phyloP scores from a whole-genome alignment of 1,284 basidiomycete genomes.

The Fomitopsis pinicola region DNA sequence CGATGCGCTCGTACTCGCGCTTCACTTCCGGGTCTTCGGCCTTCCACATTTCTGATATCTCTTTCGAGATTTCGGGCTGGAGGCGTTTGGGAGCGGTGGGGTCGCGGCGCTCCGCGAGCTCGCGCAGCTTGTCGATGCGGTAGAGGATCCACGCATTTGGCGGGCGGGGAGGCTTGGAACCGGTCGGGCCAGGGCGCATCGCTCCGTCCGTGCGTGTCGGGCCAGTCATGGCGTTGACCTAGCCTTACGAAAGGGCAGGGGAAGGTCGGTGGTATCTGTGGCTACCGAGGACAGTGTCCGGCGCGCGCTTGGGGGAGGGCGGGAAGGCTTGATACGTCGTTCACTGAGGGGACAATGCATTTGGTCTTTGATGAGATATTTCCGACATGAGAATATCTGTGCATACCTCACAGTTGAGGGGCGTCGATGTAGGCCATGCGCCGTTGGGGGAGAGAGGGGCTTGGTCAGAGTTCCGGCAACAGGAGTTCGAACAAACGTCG shows the following conservation, averaged over 20 bases:
- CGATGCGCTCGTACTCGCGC: conserved; percentile 64
- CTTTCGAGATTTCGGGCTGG: conserved; percentile 71
- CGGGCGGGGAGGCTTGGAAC: conserved; percentile 58
- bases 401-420: too few relatives aligned
- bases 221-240: neutral
- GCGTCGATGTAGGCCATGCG: too few relatives aligned
- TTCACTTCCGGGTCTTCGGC: conserved; percentile 48
- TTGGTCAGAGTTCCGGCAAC: too few relatives aligned
- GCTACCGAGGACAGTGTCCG: neutral
- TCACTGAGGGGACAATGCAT: too few relatives aligned
- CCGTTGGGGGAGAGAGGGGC: too few relatives aligned
- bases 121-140: conserved; percentile 59
- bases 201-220: neutral
- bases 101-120: conserved; percentile 30
- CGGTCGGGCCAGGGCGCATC: conserved; percentile 6
- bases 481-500: too few relatives aligned
- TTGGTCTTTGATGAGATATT: too few relatives aligned
- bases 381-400: too few relatives aligned
- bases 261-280: neutral
- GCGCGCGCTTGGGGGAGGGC: neutral
- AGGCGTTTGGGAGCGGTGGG: conserved; percentile 42
- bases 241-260: neutral
- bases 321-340: neutral
- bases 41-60: conserved; percentile 71
- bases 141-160: conserved; percentile 94